A percentile compares a stretch with the other conserved stretches of the same genome.
These are phyloP conservation scores for Beta vulgaris DNA, from an alignment of 148 eudicot genomes.

Conservation along the genomic window DNA sequence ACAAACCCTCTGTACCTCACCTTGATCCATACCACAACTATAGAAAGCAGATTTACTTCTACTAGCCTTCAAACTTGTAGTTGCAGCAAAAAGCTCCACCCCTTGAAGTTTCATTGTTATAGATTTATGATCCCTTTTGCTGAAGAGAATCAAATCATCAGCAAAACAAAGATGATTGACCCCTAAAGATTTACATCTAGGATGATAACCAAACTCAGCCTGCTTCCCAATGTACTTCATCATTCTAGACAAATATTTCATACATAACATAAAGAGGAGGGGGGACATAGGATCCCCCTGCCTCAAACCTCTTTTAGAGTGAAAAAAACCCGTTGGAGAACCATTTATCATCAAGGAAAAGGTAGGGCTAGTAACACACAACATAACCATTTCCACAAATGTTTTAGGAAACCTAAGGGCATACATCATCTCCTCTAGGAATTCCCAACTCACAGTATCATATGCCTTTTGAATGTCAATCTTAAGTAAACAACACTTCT, in stretches of 20 bases:
- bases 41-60: background rate
- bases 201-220: background rate
- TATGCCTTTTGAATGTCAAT: too few species aligned
- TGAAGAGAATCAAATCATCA: background rate
- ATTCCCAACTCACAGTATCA: too few species aligned
- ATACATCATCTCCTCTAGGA: too few species aligned
- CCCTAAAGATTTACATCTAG: background rate
- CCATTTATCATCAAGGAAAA: too few species aligned
- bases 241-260: background rate
- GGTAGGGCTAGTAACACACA: too few species aligned
- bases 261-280: background rate
- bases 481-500: too few species aligned
- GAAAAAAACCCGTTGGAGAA: too few species aligned
- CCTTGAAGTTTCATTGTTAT: background rate
- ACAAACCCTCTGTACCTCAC: background rate
- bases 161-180: background rate
- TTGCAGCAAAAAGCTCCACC: background rate
- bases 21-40: background rate
- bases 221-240: background rate
- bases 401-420: too few species aligned
- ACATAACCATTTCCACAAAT: too few species aligned
- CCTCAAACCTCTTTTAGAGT: background rate
- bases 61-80: background rate
- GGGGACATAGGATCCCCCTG: background rate
- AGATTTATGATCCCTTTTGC: background rate